Conservation (phyloP, 2,329 filamentous ascomycete species). For the Stachybotrys chlorohalonatus region DNA sequence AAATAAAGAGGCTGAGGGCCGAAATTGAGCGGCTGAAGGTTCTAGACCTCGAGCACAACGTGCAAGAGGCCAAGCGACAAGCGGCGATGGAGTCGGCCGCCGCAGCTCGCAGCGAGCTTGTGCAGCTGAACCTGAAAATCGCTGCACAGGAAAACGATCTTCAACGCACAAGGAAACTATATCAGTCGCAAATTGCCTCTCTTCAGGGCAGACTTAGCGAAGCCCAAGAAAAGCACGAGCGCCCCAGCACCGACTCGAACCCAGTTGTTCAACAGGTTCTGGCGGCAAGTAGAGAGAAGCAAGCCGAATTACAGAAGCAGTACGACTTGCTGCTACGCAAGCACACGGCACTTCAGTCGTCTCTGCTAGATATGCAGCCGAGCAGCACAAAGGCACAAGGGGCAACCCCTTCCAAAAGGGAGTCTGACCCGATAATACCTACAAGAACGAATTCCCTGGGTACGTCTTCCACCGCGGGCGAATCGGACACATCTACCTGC, state of each 20-base stretch:
- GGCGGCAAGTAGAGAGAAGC: conserved; percentile 42
- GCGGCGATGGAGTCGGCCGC: conserved; percentile 48
- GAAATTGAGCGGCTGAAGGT: conserved; percentile 53
- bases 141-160: conserved; percentile 39
- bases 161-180: conserved; percentile 30
- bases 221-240: conserved; percentile 17
- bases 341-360: conserved; percentile 42
- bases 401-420: not conserved
- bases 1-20: conserved; percentile 48
- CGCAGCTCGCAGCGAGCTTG: conserved; percentile 48
- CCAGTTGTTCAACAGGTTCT: conserved; percentile 34
- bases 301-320: conserved; percentile 44
- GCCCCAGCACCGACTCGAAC: conserved; percentile 18
- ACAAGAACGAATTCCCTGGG: not conserved
- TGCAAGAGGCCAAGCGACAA: conserved; percentile 52
- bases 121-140: conserved; percentile 51
- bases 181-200: conserved; percentile 37
- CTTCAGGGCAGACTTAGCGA: conserved; percentile 37
- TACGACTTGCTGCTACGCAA: conserved; percentile 40
- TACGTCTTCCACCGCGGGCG: not conserved
- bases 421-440: not conserved
- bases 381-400: conserved; percentile 5
- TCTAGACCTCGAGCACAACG: conserved; percentile 54
- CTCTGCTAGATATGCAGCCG: conserved; percentile 37
- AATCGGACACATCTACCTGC: not conserved